Evolutionary conservation across 192 early-diverging fungal species (phyloP), one percentile per base, ranked within the genome.

Genomic region (Anaeromyces robustus): DNA sequence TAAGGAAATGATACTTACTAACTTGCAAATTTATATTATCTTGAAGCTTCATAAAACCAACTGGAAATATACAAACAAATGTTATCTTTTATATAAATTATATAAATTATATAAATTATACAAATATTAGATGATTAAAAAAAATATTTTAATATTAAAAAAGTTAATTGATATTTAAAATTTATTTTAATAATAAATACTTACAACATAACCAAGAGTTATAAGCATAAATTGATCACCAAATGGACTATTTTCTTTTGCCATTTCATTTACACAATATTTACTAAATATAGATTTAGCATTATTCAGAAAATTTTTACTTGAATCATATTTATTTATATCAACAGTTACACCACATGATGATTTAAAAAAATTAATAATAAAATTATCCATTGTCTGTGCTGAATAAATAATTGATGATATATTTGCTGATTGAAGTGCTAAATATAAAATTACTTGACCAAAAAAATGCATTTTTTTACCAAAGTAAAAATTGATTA

Each of bases 11-110:
- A 22, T 28, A 39, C 52, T 34, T 79, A 87, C 85, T 84, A 79
- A 89, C 82, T 80, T 90, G 89, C 28, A 89, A 80, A 19, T 79
- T 39, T 29, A 90, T 87, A 78, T 90, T 90, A 81, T 90, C 89
- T 83, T 90, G 87, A 12, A 90, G 81, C 37, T 87, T 90, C 16
- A 83, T 80, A n/a, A 87, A 80, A 18, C 85, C 86, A 18, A 90
- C 80, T 0, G 89, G 89, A 52, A 90, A 77, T 30, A 81, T 81
- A 5, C 86, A 78, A 30, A 88, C 29, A 22, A 88, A 31, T 29
- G 52, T 68, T 28, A 87, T 83, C 29, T 79, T 31, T 29, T 16
- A 28, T n/a, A 18, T 18, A 78, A 16, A 29, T 29, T 26, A 9
- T 34, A 80, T 18, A 59, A 29, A 29, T 41, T 37, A 59, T 84